Base-by-base conservation (phyloP, 441 rosid species). In the Bruguiera hainesii region DNA sequence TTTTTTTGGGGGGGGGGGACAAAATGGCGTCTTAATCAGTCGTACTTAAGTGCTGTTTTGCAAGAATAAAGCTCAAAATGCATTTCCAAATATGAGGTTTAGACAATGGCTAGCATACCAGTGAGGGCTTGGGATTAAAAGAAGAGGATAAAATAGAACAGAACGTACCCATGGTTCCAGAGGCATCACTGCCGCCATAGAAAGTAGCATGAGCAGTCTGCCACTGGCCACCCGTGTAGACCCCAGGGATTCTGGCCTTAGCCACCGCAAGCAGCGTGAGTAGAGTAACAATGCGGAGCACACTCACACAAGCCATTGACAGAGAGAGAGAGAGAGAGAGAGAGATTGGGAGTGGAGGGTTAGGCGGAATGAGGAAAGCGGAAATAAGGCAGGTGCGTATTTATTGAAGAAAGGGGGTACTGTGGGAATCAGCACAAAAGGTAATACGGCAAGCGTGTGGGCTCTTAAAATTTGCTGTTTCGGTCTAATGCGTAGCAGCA, bases 161-260 rank as follows among this genome's bases (percentile, higher is more conserved):
- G 7, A 9, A 49, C 61, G 35, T 76, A 92, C 98, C 98, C 98
- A 93, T 93, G 15, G 98, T 93, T 65, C 98, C 98, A 37, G 97
- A 86, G 78, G 98, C 98, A 68, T 93, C 98, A 71, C 81, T 82
- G 21, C 85, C 96, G 39, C 97, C 97, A 57, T 90, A 93, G 80
- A 93, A 90, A 52, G 98, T 93, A 68, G 98, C 98, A 64, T 93
- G 97, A 66, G 97, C 98, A 10, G 67, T 61, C 56, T 79, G 52
- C 98, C 98, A 93, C 0, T 77, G 46, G 1, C 95, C 91, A 6
- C 84, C 96, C 46, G 85, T 19, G 83, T 76, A 93, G 60, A 82
- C 83, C 0, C 98, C 98, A 1, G 96, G 96, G 75, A 93, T 84
- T 68, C 61, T 85, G 33, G 95, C 96, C 31, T 77, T 69, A 8